Conservation (phyloP, 208 protist genomes). For the Leptomonas pyrrhocoris region DNA sequence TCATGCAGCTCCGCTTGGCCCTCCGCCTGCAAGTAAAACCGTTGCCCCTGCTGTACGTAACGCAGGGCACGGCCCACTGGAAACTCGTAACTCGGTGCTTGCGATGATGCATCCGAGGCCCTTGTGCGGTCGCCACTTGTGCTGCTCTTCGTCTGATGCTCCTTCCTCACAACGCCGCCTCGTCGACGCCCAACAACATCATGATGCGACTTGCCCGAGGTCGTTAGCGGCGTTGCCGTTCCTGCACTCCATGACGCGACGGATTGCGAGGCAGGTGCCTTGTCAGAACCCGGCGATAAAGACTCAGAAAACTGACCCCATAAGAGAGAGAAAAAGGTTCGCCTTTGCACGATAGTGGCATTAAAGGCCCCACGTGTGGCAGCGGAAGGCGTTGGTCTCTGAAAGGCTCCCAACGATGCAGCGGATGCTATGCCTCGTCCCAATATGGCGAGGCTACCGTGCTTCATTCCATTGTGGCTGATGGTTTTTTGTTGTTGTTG, state of each 20-base stretch:
- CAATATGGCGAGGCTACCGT: not conserved
- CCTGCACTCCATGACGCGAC: not conserved
- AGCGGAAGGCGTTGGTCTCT: no score
- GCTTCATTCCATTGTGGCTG: not conserved
- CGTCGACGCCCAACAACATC: no score
- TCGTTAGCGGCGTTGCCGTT: no score
- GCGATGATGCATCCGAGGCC: not conserved
- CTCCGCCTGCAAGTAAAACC: constrained; percentile 16
- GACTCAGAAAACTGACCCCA: not conserved
- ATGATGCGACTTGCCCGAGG: no score
- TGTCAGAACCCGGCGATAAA: not conserved
- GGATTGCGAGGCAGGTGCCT: not conserved
- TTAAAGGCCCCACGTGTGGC: not conserved
- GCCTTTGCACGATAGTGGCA: not conserved
- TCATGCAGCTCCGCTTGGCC: constrained; percentile 9
- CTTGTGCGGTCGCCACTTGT: not conserved
- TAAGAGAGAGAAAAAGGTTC: not conserved
- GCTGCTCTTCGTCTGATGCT: not conserved
- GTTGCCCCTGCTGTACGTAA: constrained; percentile 30
- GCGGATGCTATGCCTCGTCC: not conserved
- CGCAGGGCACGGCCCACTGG: constrained; percentile 42
- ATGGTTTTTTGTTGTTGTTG: not conserved
- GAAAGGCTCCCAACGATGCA: not conserved
- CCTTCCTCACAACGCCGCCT: no score
- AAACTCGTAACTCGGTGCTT: constrained; percentile 29